Base-by-base conservation (phyloP, 2,329 filamentous ascomycete species). In the Neonectria magnoliae region DNA sequence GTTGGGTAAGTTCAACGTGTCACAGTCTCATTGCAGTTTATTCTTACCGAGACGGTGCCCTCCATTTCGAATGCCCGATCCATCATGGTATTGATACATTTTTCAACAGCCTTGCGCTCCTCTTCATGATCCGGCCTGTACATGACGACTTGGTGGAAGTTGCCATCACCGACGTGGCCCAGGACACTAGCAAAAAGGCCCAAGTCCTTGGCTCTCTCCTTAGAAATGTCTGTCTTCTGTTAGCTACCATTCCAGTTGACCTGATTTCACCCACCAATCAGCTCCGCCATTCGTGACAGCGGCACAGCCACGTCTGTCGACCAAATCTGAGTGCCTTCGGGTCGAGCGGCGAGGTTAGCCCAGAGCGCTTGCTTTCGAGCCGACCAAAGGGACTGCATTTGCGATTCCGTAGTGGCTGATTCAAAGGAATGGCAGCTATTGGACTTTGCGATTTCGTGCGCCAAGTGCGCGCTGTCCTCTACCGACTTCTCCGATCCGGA, bases 291-390 rank as follows among this genome's bases (percentile, higher is more conserved):
- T 42, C 84, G 83, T 16, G 88, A 92, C 52, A 94, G 88, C 0
- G 92, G 92, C 1, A 94, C 92, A 0, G 92, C 92, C 20, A 94
- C 92, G 75, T 95, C 92, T 0, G 92, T 95, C 0, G 91, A 93
- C 91, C 91, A 94, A 27, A 93, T 87, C 69, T 91, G 86, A 2
- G 84, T 83, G 0, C 85, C 84, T 25, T 86, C 81, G 53, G 87
- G 82, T 63, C 84, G 85, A 78, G 90, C 87, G 0, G 90, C 88
- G 78, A 92, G 88, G 48, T 91, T 87, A 60, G 88, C 90, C 88
- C 91, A 94, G 1, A 94, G 81, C 0, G 90, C 91, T 72, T 92
- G 87, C 73, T 94, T 94, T 42, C 92, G 83, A 5, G 91, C 92
- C 45, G 88, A 89, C 92, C 92, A 94, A 5, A 94, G 82, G 69